Percentiles rank a stretch among this genome's conserved stretches.
Conservation (phyloP, 176 grass and related monocot genomes). For the Coix lacrymajobi region DNA sequence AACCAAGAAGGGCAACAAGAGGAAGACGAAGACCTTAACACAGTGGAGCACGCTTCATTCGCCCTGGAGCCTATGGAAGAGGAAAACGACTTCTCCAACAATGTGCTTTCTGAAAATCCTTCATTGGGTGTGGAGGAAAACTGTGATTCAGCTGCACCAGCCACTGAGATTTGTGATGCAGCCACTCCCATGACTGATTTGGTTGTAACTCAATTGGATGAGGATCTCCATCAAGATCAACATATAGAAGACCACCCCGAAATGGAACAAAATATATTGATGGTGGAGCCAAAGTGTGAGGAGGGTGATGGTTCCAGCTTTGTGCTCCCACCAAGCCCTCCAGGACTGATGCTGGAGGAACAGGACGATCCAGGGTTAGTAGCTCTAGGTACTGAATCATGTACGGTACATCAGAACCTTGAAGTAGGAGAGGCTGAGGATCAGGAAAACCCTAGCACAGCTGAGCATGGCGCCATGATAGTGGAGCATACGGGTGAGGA, state of each 20-base stretch:
- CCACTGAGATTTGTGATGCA: slow-evolving; percentile 13
- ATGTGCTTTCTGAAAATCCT: slow-evolving; percentile 2
- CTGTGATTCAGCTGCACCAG: slow-evolving; percentile 1
- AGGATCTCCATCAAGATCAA: slow-evolving; percentile 26
- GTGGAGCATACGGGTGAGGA: background rate
- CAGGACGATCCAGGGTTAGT: background rate
- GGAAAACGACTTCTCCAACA: slow-evolving; percentile 10
- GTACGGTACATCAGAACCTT: background rate
- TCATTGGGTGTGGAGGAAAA: slow-evolving; percentile 20
- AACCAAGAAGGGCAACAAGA: slow-evolving; percentile 33
- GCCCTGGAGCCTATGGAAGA: slow-evolving; percentile 14
- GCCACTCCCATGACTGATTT: background rate
- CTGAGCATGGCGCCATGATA: background rate
- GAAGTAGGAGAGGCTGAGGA: slow-evolving; percentile 16
- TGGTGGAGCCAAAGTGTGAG: slow-evolving; percentile 24
- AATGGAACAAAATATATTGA: slow-evolving; percentile 10
- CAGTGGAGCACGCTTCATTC: slow-evolving; percentile 18
- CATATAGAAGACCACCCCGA: slow-evolving; percentile 15
- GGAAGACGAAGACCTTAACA: slow-evolving; percentile 32
- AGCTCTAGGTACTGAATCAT: background rate
- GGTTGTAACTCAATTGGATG: background rate
- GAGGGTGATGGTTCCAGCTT: slow-evolving; percentile 3
- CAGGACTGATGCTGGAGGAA: background rate
- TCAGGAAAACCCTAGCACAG: slow-evolving; percentile 14
- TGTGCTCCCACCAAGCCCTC: background rate